phyloP scores from a whole-genome alignment of 2,329 filamentous ascomycete genomes.

The Botrytis byssoidea region DNA sequence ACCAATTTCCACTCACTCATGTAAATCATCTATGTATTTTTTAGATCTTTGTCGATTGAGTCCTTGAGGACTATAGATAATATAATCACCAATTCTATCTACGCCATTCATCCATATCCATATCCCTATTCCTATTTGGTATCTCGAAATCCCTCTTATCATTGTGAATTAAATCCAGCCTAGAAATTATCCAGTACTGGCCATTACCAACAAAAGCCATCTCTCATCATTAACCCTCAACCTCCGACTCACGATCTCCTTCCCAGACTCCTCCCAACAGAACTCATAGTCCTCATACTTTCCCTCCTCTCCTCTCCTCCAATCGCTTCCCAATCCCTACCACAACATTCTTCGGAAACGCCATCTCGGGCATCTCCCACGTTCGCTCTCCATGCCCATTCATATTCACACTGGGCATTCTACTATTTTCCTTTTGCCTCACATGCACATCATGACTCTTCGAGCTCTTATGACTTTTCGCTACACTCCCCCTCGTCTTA shows the following conservation, averaged over 20 bases:
- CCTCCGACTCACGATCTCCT: not conserved
- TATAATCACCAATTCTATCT: not conserved
- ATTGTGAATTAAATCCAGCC: not conserved
- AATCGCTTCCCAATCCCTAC: slow-evolving; percentile 11
- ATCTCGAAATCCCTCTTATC: not conserved
- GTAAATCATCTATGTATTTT: not conserved
- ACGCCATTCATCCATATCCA: not conserved
- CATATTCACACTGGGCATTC: not conserved
- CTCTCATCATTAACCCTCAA: not conserved
- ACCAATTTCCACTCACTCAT: not conserved
- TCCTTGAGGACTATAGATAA: not conserved
- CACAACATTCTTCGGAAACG: slow-evolving; percentile 10
- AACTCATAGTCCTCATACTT: slow-evolving; percentile 15
- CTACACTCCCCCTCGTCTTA: slow-evolving; percentile 23
- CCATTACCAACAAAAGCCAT: not conserved
- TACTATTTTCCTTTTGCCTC: not conserved
- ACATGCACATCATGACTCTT: slow-evolving; percentile 9
- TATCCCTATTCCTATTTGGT: not conserved
- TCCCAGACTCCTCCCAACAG: slow-evolving; percentile 9
- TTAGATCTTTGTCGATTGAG: not conserved
- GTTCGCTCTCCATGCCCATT: slow-evolving; percentile 24
- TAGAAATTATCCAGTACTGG: not conserved
- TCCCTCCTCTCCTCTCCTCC: slow-evolving; percentile 16
- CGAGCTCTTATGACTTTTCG: slow-evolving; percentile 17
- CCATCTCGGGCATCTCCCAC: slow-evolving; percentile 27